Evolutionary conservation across 2,329 filamentous ascomycete species (phyloP).

Genomic region (Metarhizium guizhouense): DNA sequence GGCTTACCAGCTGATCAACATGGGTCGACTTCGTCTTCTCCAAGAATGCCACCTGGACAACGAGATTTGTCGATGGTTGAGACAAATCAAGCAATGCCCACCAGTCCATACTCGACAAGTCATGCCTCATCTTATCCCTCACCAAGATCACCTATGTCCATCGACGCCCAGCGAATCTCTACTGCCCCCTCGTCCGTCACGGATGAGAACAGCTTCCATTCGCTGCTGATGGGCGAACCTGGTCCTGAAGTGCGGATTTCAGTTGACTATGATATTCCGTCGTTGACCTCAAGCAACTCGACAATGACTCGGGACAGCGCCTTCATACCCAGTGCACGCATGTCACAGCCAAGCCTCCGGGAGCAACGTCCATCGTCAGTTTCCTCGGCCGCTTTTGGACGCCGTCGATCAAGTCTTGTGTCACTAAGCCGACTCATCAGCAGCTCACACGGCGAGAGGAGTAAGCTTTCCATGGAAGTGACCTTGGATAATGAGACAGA

Average conservation of each 20-base stretch:
- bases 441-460: constrained; percentile 64
- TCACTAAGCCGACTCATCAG: constrained; percentile 70
- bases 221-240: constrained; percentile 63
- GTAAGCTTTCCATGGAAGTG: constrained; percentile 65
- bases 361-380: constrained; percentile 55
- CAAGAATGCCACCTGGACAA: constrained; percentile 29
- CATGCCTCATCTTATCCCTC: constrained; percentile 55
- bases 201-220: constrained; percentile 63
- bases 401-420: constrained; percentile 66
- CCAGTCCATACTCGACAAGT: constrained; percentile 57
- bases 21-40: constrained; percentile 36
- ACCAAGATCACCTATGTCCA: constrained; percentile 58
- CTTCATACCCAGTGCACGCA: constrained; percentile 34
- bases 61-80: constrained; percentile 44
- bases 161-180: constrained; percentile 64
- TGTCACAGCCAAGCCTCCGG: constrained; percentile 37
- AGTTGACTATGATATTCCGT: constrained; percentile 61
- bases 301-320: constrained; percentile 65
- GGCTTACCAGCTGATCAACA: constrained; percentile 23
- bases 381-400: constrained; percentile 53
- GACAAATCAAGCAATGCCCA: constrained; percentile 37
- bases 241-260: constrained; percentile 65
- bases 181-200: constrained; percentile 67
- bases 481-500: constrained; percentile 45
- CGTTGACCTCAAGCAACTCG: constrained; percentile 65